Evolutionary conservation across 2,329 filamentous ascomycete species (phyloP).

Genomic region (Xylariaceae sp.): DNA sequence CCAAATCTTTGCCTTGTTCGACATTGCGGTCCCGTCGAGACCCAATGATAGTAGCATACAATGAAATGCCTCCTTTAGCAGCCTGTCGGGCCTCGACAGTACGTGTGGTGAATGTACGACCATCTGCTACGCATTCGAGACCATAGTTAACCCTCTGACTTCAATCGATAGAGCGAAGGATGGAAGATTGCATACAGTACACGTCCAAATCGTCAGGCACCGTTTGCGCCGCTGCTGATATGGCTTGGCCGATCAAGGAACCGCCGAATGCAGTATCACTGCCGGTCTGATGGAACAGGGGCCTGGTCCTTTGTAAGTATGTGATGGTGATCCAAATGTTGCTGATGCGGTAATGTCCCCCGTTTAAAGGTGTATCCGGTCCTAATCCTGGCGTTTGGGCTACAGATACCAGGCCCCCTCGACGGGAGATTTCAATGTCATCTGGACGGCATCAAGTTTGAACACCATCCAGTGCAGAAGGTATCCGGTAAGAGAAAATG

Average conservation of each 20-base stretch:
- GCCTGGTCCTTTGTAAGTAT: not conserved
- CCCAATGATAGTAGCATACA: constrained; percentile 9
- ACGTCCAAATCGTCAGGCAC: constrained; percentile 5
- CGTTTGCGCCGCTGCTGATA: constrained; percentile 12
- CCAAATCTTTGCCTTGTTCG: constrained; percentile 1
- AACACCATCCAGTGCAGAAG: too few relatives aligned
- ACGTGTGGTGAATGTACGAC: constrained; percentile 10
- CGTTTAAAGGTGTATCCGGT: not conserved
- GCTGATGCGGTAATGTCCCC: too few relatives aligned
- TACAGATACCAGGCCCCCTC: not conserved
- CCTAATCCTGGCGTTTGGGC: not conserved
- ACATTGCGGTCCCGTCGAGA: constrained; percentile 1
- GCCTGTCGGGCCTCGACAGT: constrained; percentile 5
- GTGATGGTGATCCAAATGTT: too few relatives aligned
- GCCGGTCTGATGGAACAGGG: not conserved
- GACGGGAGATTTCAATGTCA: too few relatives aligned
- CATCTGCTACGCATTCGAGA: constrained; percentile 7
- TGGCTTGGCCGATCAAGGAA: constrained; percentile 5
- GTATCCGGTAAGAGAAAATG: too few relatives aligned
- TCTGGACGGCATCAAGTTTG: too few relatives aligned
- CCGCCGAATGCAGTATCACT: constrained; percentile 5
- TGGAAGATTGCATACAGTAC: constrained; percentile 13
- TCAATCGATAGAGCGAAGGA: constrained; percentile 4
- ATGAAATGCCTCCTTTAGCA: constrained; percentile 1
- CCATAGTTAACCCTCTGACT: constrained; percentile 3